phyloP scores from a whole-genome alignment of 345 rosid species.

The Geranium brycei region DNA sequence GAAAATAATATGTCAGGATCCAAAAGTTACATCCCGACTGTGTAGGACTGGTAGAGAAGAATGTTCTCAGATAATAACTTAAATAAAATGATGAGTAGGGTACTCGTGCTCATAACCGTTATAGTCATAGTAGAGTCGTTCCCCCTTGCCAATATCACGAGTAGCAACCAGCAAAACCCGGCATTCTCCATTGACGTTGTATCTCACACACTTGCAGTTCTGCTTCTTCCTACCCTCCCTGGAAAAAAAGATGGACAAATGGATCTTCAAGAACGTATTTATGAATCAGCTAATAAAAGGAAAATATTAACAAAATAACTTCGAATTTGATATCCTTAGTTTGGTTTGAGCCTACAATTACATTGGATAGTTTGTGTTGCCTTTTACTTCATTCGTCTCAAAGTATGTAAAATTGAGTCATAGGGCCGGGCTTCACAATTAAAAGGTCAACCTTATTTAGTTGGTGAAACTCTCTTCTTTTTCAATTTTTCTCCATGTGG shows the following conservation, averaged over 20 bases:
- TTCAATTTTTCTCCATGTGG: too few species aligned
- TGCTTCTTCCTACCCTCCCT: slow-evolving; percentile 84
- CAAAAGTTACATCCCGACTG: slow-evolving; percentile 25
- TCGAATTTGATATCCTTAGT: not conserved
- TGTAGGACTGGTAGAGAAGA: slow-evolving; percentile 11
- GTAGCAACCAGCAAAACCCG: slow-evolving; percentile 81
- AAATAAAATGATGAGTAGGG: slow-evolving; percentile 83
- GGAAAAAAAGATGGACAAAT: slow-evolving; percentile 22
- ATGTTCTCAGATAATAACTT: slow-evolving; percentile 17
- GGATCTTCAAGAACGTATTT: slow-evolving; percentile 10
- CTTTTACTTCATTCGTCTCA: too few species aligned
- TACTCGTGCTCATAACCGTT: slow-evolving; percentile 89
- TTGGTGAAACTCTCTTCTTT: too few species aligned
- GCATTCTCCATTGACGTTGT: slow-evolving; percentile 64
- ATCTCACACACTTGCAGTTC: slow-evolving; percentile 94
- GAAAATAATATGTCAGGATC: slow-evolving; percentile 17
- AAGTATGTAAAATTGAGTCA: too few species aligned
- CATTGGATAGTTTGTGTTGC: too few species aligned
- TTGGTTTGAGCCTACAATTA: too few species aligned
- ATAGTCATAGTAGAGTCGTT: slow-evolving; percentile 88
- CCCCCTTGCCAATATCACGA: slow-evolving; percentile 70
- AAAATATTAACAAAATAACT: not conserved
- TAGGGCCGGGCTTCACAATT: too few species aligned
- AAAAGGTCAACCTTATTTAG: too few species aligned
- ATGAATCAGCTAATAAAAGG: not conserved